Base-by-base conservation (phyloP, 306 rosid genomes). In the Gillenia trifoliata region DNA sequence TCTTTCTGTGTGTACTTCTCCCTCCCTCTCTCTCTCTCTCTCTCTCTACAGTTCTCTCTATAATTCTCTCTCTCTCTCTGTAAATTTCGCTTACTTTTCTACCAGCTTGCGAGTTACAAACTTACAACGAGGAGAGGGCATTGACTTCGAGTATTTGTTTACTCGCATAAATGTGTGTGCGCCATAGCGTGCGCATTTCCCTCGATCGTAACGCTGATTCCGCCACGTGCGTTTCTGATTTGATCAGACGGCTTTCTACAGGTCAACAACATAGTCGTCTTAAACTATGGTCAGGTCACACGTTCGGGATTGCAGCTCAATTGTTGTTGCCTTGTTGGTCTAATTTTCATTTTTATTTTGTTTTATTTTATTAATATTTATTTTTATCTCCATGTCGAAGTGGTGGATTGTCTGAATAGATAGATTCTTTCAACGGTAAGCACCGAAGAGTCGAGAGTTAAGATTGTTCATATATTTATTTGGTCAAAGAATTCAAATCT, bases 131-230 rank as follows among this genome's bases (percentile, higher is more conserved):
- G 19, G 20, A 72, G 67, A 64, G 40, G 73, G 76, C 84, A 81
- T 87, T 85, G 89, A 89, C 93, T 80, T 83, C 30, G 33, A 72
- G 63, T 30, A 49, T 72, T 67, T 50, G 38, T 41, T 49, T 66
- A 56, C 34, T 19, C 50, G 65, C 30, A 57, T 54, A 28, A 5
- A 61, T 75, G 66, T 52, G 71, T 80, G 63, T 74, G 75, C 68
- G 77, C 68, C 64, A 70, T 47, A 45, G 73, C 15, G 56, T 76
- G 23, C 33, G n/a, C 22, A 8, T 8, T 26, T 36, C 30, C 75
- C 43, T 56, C 17, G n/a, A 82, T 79, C 86, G 74, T 75, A 70
- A 85, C 88, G 79, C 12, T 86, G 17, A 20, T 57, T n/a, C 31
- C 17, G 74, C 43, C 79, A 76, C 68, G 74, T 76, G 68, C 38